These are phyloP conservation scores for Sporisorium exsertum DNA, from an alignment of 1,284 basidiomycete species.

Conservation along the genomic window DNA sequence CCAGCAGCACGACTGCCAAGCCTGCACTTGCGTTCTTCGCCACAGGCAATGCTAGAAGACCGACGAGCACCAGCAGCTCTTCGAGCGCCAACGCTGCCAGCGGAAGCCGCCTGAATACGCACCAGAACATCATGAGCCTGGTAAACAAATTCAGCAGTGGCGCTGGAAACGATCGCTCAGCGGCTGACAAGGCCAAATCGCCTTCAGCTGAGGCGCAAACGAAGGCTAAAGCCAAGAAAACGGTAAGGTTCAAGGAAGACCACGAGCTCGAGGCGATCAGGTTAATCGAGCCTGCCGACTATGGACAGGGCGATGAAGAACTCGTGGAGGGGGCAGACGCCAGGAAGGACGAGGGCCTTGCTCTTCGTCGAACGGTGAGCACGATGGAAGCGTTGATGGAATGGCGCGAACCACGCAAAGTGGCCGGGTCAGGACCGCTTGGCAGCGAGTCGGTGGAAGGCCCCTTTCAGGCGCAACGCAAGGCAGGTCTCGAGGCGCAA, in stretches of 20 bases:
- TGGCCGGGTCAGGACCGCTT: conserved; percentile 7
- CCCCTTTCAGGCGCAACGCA: conserved; percentile 30
- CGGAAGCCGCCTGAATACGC: conserved; percentile 8
- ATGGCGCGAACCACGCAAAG: conserved; percentile 42
- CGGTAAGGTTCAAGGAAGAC: conserved; percentile 54
- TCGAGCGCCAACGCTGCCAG: conserved; percentile 1
- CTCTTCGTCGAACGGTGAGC: conserved; percentile 46
- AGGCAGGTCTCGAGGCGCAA: conserved; percentile 14
- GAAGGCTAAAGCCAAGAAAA: conserved; percentile 46
- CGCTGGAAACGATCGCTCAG: conserved; percentile 15
- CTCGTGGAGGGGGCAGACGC: conserved; percentile 23
- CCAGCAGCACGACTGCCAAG: conserved; percentile 21
- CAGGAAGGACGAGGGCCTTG: conserved; percentile 54
- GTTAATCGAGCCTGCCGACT: conserved; percentile 55
- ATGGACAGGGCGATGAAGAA: conserved; percentile 38
- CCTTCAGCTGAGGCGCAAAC: not conserved
- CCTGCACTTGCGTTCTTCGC: conserved; percentile 29
- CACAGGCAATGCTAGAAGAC: conserved; percentile 8
- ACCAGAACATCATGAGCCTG: conserved; percentile 40
- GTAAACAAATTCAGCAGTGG: conserved; percentile 36
- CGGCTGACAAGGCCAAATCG: conserved; percentile 3
- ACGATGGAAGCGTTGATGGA: conserved; percentile 58
- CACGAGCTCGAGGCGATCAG: conserved; percentile 50
- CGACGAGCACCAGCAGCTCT: not conserved
- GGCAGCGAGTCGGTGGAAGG: conserved; percentile 48